Evolutionary conservation across 495 filamentous ascomycete species (phyloP).

Genomic region (Aspergillus funiculosus): DNA sequence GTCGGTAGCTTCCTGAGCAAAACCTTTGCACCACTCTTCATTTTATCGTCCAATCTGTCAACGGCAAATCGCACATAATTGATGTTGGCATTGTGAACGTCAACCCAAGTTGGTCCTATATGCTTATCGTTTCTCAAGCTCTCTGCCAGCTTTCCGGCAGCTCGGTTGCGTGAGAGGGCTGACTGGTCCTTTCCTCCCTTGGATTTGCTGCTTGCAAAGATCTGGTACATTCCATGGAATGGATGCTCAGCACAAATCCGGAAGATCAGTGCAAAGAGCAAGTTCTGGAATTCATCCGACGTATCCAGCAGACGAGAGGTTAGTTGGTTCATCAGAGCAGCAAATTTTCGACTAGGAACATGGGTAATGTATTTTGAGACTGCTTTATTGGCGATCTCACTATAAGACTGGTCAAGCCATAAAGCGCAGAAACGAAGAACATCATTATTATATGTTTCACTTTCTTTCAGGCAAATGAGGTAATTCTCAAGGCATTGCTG

Average conservation of each 20-base stretch:
- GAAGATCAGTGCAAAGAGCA: constrained; percentile 65
- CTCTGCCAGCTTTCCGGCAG: constrained; percentile 61
- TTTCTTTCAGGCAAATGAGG: constrained; percentile 73
- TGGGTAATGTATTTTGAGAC: constrained; percentile 61
- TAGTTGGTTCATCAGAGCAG: constrained; percentile 88
- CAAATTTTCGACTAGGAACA: constrained; percentile 89
- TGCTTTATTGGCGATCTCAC: constrained; percentile 65
- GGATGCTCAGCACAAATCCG: constrained; percentile 87
- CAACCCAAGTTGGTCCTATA: constrained; percentile 50
- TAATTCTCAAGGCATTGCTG: constrained; percentile 92
- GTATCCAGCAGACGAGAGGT: constrained; percentile 79
- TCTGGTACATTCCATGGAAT: constrained; percentile 93
- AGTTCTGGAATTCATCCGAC: constrained; percentile 61
- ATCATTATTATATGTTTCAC: constrained; percentile 82
- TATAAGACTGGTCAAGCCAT: constrained; percentile 80
- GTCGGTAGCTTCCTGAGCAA: constrained; percentile 52
- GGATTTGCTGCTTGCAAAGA: constrained; percentile 71
- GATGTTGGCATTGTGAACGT: constrained; percentile 65
- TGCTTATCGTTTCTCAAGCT: constrained; percentile 48
- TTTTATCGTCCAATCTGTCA: constrained; percentile 52
- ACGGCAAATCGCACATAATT: constrained; percentile 68
- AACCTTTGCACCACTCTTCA: constrained; percentile 63
- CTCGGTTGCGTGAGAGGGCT: constrained; percentile 62
- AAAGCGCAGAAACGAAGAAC: constrained; percentile 90
- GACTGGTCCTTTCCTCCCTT: constrained; percentile 63